Evolutionary conservation across 805 yeast species (phyloP).

Genomic region (Candida easanensis): DNA sequence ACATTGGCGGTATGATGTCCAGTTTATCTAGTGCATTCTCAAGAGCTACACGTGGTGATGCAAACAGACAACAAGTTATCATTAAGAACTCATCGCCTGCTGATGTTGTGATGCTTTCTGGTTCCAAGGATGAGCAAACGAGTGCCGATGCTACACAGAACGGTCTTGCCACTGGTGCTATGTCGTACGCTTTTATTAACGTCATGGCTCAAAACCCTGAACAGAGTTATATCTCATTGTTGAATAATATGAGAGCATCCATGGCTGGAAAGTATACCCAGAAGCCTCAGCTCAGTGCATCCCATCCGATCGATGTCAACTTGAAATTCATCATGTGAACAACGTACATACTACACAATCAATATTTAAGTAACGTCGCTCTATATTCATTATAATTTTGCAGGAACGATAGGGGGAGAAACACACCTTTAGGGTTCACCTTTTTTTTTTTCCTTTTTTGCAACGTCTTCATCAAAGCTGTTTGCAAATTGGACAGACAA

Average conservation of each 20-base stretch:
- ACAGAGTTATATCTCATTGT: constrained; percentile 57
- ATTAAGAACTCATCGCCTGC: constrained; percentile 57
- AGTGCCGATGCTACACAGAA: constrained; percentile 62
- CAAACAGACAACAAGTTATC: constrained; percentile 37
- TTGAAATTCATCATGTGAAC: constrained; percentile 35
- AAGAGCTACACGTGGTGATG: constrained; percentile 20
- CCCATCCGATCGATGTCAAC: constrained; percentile 64
- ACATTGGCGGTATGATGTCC: constrained; percentile 37
- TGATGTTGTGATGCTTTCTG: constrained; percentile 63
- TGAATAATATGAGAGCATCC: constrained; percentile 59
- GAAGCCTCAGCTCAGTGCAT: constrained; percentile 67
- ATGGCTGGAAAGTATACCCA: constrained; percentile 61
- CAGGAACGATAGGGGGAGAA: not conserved
- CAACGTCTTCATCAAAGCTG: not conserved
- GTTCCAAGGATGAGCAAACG: constrained; percentile 63
- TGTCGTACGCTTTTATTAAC: constrained; percentile 65
- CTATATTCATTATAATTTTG: not conserved
- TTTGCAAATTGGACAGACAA: not conserved
- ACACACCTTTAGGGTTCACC: no score
- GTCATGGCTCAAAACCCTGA: constrained; percentile 53
- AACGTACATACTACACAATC: not conserved
- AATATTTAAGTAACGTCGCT: not conserved
- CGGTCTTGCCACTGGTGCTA: constrained; percentile 70
- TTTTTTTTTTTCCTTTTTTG: not conserved
- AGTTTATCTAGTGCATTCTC: constrained; percentile 22